A percentile compares a stretch with the other conserved stretches of the same genome.
Evolutionary conservation across 805 yeast genomes (phyloP).

Genomic region (Kodamaea hsintzibuensis): DNA sequence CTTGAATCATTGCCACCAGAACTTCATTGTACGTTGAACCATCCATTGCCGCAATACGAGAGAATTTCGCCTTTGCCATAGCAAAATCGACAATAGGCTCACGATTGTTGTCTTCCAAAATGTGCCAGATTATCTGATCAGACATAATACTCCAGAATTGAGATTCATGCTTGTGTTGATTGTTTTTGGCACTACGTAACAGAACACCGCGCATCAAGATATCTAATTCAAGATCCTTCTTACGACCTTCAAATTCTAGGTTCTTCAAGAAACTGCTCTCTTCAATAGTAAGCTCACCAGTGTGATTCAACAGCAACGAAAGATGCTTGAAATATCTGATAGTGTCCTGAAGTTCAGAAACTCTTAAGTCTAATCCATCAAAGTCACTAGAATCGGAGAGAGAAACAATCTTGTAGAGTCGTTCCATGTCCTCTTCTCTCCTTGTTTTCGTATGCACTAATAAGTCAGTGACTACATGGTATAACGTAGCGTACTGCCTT

Average conservation of each 20-base stretch:
- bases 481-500: conserved; percentile 38
- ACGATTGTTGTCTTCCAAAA: conserved; percentile 55
- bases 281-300: conserved; percentile 22
- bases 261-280: conserved; percentile 23
- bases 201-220: conserved; percentile 35
- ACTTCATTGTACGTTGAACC: conserved; percentile 67
- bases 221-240: conserved; percentile 33
- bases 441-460: conserved; percentile 29
- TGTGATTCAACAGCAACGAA: conserved; percentile 40
- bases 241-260: conserved; percentile 35
- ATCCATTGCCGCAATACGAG: conserved; percentile 61
- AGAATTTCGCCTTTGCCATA: conserved; percentile 59
- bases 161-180: conserved; percentile 21
- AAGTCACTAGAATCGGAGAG: conserved; percentile 39
- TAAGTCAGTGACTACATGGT: conserved; percentile 36
- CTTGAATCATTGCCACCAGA: conserved; percentile 62
- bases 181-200: conserved; percentile 22
- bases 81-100: conserved; percentile 71
- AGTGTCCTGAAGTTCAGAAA: conserved; percentile 29
- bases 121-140: conserved; percentile 69
- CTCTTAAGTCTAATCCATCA: conserved; percentile 32
- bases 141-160: conserved; percentile 39
- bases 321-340: conserved; percentile 34
- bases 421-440: conserved; percentile 36
- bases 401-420: conserved; percentile 38